Conservation (phyloP, 345 rosid species). For the Physaria fendleri region DNA sequence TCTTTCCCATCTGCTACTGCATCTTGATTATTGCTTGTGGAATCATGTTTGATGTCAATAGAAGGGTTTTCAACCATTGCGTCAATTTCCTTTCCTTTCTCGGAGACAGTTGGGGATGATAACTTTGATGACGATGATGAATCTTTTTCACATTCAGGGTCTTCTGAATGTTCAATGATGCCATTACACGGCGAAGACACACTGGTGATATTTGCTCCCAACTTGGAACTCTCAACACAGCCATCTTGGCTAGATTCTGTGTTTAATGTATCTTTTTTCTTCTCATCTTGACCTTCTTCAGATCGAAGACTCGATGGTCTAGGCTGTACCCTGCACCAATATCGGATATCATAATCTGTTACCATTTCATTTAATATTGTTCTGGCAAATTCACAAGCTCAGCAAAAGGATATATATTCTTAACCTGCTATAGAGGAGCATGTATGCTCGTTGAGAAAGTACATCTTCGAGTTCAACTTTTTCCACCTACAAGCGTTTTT, state of each 20-base stretch:
- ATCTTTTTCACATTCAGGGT: constrained; percentile 21
- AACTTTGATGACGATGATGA: not conserved
- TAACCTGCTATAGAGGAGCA: constrained; percentile 94
- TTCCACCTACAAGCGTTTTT: constrained; percentile 47
- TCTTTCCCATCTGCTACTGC: constrained; percentile 8
- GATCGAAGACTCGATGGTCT: constrained; percentile 49
- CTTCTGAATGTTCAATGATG: constrained; percentile 23
- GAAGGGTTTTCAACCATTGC: constrained; percentile 16
- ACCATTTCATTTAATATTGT: not conserved
- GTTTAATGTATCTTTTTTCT: constrained; percentile 23
- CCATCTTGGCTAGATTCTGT: constrained; percentile 31
- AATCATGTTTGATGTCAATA: constrained; percentile 8
- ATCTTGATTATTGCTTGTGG: constrained; percentile 3
- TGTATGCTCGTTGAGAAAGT: constrained; percentile 87
- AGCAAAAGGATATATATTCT: not conserved
- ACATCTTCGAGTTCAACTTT: constrained; percentile 80
- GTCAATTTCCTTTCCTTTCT: not conserved
- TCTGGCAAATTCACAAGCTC: not conserved
- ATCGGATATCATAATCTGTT: not conserved
- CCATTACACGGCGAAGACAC: constrained; percentile 20
- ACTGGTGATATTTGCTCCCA: not conserved
- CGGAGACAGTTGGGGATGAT: not conserved
- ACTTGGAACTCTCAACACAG: constrained; percentile 22
- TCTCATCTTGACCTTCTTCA: constrained; percentile 35
- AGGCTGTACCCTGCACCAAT: constrained; percentile 50